phyloP scores from a whole-genome alignment of 768 basidiomycete genomes.

The Amanita inopinata region DNA sequence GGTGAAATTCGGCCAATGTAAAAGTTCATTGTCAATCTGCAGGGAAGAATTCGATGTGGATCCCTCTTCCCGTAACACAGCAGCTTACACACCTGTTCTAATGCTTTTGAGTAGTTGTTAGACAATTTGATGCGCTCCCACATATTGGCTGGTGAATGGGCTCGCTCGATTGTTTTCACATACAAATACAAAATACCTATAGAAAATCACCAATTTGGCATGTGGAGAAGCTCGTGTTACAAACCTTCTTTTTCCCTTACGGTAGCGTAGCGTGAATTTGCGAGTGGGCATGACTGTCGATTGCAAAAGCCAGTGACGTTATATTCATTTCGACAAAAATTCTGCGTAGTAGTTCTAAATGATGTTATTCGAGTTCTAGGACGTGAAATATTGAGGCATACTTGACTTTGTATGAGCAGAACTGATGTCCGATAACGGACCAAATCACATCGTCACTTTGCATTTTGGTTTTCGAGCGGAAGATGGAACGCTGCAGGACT shows the following conservation, averaged over 20 bases:
- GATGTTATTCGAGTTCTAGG: slow-evolving; percentile 5
- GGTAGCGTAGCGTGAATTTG: slow-evolving; percentile 97
- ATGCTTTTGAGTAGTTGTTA: slow-evolving; percentile 88
- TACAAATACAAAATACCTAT: slow-evolving; percentile 84
- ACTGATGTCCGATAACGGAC: slow-evolving; percentile 89
- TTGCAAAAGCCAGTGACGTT: slow-evolving; percentile 96
- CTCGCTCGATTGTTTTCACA: slow-evolving; percentile 95
- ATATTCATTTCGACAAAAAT: slow-evolving; percentile 98
- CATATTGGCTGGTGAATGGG: slow-evolving; percentile 93
- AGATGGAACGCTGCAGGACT: not conserved
- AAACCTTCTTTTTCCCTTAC: slow-evolving; percentile 91
- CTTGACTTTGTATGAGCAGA: slow-evolving; percentile 99
- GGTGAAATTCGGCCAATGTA: slow-evolving; percentile 98
- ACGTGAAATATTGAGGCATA: slow-evolving; percentile 29
- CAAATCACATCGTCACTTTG: slow-evolving; percentile 98
- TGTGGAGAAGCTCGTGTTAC: slow-evolving; percentile 10
- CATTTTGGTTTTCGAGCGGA: slow-evolving; percentile 31
- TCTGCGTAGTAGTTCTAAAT: slow-evolving; percentile 83
- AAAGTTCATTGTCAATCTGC: slow-evolving; percentile 89
- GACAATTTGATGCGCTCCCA: slow-evolving; percentile 94
- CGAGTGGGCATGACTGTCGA: slow-evolving; percentile 93
- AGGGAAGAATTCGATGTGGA: not conserved
- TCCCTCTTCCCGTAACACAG: not conserved
- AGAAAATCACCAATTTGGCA: not conserved
- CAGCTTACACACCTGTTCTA: slow-evolving; percentile 77